phyloP scores from a whole-genome alignment of 2,329 filamentous ascomycete genomes.

The Mycogone perniciosa region DNA sequence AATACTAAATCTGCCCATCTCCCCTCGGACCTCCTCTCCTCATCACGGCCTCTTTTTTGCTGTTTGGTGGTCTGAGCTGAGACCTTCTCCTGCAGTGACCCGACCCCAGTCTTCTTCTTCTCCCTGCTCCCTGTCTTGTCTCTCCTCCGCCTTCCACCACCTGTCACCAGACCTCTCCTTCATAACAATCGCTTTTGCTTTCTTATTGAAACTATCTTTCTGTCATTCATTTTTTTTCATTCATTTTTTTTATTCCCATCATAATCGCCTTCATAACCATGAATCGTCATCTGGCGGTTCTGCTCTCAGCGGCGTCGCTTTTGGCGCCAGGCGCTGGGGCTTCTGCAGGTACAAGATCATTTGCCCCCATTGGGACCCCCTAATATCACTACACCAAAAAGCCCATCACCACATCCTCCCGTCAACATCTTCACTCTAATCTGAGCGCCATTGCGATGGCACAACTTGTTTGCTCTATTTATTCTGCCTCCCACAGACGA shows the following conservation, averaged over 20 bases:
- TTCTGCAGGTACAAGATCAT: slow-evolving; percentile 12
- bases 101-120: not conserved
- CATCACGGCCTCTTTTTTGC: not conserved
- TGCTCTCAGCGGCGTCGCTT: slow-evolving; percentile 14
- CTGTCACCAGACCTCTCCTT: not conserved
- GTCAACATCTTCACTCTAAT: not conserved
- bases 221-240: not conserved
- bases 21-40: not conserved
- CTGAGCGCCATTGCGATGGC: not conserved
- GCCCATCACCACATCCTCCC: not conserved
- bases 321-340: slow-evolving; percentile 8
- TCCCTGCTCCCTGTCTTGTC: not conserved
- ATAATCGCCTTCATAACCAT: slow-evolving; percentile 3
- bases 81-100: not conserved
- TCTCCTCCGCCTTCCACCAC: not conserved
- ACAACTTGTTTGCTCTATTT: not conserved
- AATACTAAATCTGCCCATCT: slow-evolving; percentile 6
- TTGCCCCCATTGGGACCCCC: not conserved
- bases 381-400: not conserved
- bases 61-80: slow-evolving; percentile 4
- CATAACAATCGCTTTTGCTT: not conserved
- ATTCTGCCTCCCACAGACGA: not conserved
- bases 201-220: not conserved
- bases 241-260: not conserved
- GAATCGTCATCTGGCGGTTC: slow-evolving; percentile 12